Percentiles rank a stretch among this genome's conserved stretches.
phyloP scores from a whole-genome alignment of 2,329 filamentous ascomycete genomes.

The Sarocladium brachiariae region DNA sequence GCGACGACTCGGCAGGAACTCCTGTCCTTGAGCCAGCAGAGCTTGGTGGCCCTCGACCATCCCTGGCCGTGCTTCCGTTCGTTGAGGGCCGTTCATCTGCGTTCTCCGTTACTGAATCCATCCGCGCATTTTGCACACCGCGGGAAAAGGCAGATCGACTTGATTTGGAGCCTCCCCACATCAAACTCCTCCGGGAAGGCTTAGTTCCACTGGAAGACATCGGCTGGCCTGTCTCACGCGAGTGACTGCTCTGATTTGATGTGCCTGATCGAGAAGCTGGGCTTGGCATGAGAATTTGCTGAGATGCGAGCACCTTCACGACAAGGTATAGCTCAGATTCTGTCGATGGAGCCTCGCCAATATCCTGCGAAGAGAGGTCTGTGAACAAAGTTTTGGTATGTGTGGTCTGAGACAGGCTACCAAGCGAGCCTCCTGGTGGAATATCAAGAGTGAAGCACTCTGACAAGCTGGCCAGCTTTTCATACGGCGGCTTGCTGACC shows the following conservation, averaged over 20 bases:
- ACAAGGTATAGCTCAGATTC: conserved; percentile 76
- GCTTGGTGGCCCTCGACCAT: conserved; percentile 41
- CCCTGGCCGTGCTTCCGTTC: conserved; percentile 34
- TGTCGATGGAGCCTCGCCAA: conserved; percentile 52
- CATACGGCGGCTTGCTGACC: conserved; percentile 61
- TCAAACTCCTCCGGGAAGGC: conserved; percentile 54
- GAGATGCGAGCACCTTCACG: conserved; percentile 64
- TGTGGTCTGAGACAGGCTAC: conserved; percentile 55
- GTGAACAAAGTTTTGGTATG: conserved; percentile 82
- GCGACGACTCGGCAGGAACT: conserved; percentile 16
- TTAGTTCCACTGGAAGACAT: conserved; percentile 44
- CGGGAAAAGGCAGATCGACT: conserved; percentile 49
- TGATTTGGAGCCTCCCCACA: conserved; percentile 58
- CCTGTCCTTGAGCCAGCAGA: conserved; percentile 45
- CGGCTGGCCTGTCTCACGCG: conserved; percentile 41
- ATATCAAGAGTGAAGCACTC: conserved; percentile 79
- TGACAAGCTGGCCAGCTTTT: conserved; percentile 61
- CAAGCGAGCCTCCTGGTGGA: conserved; percentile 64
- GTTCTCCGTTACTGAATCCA: conserved; percentile 52
- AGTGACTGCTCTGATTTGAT: conserved; percentile 31
- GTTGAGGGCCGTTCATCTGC: conserved; percentile 31
- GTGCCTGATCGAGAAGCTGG: conserved; percentile 47
- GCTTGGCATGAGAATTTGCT: conserved; percentile 39
- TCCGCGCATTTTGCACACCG: conserved; percentile 37
- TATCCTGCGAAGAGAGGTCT: conserved; percentile 72